Evolutionary conservation across 2,329 filamentous ascomycete species (phyloP).

Genomic region (Ophiostoma fasciatum): DNA sequence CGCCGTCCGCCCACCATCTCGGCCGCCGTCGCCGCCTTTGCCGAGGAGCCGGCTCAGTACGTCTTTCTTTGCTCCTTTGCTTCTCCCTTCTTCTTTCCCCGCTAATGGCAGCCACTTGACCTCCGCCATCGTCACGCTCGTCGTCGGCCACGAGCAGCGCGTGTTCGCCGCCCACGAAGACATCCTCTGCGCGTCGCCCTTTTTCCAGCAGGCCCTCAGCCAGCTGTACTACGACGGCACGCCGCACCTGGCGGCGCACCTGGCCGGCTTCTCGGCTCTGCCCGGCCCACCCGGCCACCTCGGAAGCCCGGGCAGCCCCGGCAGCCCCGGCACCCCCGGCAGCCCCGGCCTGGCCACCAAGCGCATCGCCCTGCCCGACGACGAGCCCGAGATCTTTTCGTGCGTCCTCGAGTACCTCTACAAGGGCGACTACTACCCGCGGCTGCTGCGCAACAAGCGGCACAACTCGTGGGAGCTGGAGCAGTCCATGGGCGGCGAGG

Average conservation of each 20-base stretch:
- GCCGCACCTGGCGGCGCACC: too few relatives aligned
- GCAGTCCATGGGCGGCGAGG: slow-evolving; percentile 31
- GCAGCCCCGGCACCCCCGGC: not conserved
- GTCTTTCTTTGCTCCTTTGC: slow-evolving; percentile 18
- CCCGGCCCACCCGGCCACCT: not conserved
- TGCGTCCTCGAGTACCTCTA: slow-evolving; percentile 83
- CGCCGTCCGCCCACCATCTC: slow-evolving; percentile 34
- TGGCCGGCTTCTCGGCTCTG: too few relatives aligned
- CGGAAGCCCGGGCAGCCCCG: slow-evolving; percentile 14
- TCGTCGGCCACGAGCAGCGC: slow-evolving; percentile 66
- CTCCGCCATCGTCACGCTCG: slow-evolving; percentile 63
- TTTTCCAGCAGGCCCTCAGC: slow-evolving; percentile 53
- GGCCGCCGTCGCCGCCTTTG: slow-evolving; percentile 15
- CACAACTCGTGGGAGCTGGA: slow-evolving; percentile 74
- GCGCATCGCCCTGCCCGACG: slow-evolving; percentile 66
- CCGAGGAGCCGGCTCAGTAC: slow-evolving; percentile 20
- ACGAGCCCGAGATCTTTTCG: slow-evolving; percentile 83
- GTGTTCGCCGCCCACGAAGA: slow-evolving; percentile 89
- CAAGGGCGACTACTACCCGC: slow-evolving; percentile 86
- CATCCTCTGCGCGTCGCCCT: slow-evolving; percentile 62
- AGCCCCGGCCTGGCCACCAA: slow-evolving; percentile 25
- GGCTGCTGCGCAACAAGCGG: slow-evolving; percentile 67
- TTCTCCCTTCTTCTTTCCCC: slow-evolving; percentile 1
- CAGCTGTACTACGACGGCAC: slow-evolving; percentile 26
- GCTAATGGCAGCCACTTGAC: slow-evolving; percentile 32